Evolutionary conservation across 2,329 filamentous ascomycete species (phyloP).

Genomic region (Aspergillus nomiae): DNA sequence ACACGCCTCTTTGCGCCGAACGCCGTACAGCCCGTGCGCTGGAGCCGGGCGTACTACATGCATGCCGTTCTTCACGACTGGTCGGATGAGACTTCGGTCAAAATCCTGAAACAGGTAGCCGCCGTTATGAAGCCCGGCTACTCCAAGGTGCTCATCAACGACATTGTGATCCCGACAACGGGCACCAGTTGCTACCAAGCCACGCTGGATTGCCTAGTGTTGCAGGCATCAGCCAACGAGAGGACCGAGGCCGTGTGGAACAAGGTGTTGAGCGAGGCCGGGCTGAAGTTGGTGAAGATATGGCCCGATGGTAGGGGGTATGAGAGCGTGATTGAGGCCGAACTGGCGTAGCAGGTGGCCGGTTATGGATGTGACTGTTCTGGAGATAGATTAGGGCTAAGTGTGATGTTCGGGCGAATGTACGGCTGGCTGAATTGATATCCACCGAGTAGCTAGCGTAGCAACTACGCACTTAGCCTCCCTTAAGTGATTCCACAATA

Average conservation of each 20-base stretch:
- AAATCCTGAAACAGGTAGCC: constrained; percentile 31
- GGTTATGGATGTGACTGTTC: neutral
- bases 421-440: neutral
- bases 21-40: neutral
- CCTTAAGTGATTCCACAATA: neutral
- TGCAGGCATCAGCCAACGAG: neutral
- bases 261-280: neutral
- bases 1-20: neutral
- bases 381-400: neutral
- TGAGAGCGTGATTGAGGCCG: neutral
- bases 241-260: neutral
- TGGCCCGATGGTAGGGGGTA: neutral
- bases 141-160: constrained; percentile 48
- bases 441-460: neutral
- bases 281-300: neutral
- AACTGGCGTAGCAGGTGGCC: neutral
- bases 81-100: constrained; percentile 31
- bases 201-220: neutral
- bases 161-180: constrained; percentile 43
- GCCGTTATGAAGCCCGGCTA: constrained; percentile 42
- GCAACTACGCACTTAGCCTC: neutral
- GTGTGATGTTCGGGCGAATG: neutral
- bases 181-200: constrained; percentile 12
- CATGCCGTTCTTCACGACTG: constrained; percentile 30
- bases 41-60: constrained; percentile 24